A percentile compares a stretch with the other conserved stretches of the same genome.
Conservation (phyloP, 345 rosid genomes). For the Luvunga scandens region DNA sequence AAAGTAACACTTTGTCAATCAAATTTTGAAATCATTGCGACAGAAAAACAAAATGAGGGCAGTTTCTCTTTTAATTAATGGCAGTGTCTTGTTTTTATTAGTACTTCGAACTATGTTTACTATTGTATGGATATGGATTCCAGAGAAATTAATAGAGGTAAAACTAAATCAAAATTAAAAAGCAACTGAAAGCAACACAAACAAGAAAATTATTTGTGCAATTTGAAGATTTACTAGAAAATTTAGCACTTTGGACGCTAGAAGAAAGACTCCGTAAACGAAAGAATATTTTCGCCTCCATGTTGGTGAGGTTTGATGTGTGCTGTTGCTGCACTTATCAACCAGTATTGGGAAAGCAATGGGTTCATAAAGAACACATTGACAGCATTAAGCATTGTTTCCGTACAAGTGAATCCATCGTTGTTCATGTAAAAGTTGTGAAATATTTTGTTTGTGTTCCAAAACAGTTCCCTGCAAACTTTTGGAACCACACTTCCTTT, state of each 20-base stretch:
- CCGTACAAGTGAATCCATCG: constrained; percentile 1
- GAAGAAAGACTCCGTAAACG: not conserved
- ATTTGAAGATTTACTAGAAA: not conserved
- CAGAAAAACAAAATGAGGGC: too few relatives aligned
- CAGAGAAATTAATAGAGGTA: too few relatives aligned
- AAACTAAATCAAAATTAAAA: too few relatives aligned
- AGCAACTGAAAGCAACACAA: too few relatives aligned
- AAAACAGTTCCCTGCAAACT: constrained; percentile 10
- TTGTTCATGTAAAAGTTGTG: constrained; percentile 2
- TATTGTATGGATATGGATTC: not conserved
- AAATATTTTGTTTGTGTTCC: constrained; percentile 2
- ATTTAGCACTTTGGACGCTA: not conserved
- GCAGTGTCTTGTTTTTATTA: not conserved
- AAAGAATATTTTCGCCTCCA: not conserved
- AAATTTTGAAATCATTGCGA: too few relatives aligned
- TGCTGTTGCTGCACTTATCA: not conserved
- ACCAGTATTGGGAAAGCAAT: not conserved
- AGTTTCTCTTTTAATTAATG: not conserved
- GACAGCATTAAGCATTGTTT: not conserved
- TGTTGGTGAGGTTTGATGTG: too few relatives aligned
- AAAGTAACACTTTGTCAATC: too few relatives aligned
- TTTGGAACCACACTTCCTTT: not conserved
- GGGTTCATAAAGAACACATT: not conserved
- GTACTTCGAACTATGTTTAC: too few relatives aligned
- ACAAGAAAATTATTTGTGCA: not conserved